phyloP scores from a whole-genome alignment of 1,284 basidiomycete genomes.

The Coriolopsis trogii region DNA sequence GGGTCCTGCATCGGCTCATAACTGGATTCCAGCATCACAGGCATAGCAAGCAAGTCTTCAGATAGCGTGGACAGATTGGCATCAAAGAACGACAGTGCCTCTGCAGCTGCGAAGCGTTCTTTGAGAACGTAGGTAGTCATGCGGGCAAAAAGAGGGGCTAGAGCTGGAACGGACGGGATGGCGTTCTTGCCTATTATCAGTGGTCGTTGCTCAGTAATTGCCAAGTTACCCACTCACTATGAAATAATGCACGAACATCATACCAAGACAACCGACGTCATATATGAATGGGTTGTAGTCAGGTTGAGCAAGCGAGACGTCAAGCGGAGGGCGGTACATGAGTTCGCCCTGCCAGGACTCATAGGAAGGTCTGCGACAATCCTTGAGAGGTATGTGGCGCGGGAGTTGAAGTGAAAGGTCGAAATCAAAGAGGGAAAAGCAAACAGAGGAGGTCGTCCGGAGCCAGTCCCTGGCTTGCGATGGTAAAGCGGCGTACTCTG shows the following conservation, averaged over 20 bases:
- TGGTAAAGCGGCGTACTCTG: background rate
- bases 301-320: background rate
- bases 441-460: background rate
- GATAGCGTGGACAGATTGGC: background rate
- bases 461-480: background rate
- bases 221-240: too few relatives aligned
- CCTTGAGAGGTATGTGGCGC: background rate
- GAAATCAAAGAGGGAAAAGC: constrained; percentile 7
- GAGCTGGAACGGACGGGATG: background rate
- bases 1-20: background rate
- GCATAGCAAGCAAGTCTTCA: too few relatives aligned
- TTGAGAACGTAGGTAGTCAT: constrained; percentile 9
- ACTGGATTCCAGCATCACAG: background rate
- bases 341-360: background rate
- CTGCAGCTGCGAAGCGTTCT: constrained; percentile 7
- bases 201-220: too few relatives aligned
- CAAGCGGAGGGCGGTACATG: background rate
- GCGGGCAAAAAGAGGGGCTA: constrained; percentile 4
- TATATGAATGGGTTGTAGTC: constrained; percentile 10
- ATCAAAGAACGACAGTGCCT: constrained; percentile 4
- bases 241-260: background rate
- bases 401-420: constrained; percentile 1
- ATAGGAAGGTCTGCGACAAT: background rate
- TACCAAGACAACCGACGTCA: constrained; percentile 10
- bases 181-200: too few relatives aligned